Conservation (phyloP, 768 basidiomycete genomes). For the Pleurotus citrinopileatus region DNA sequence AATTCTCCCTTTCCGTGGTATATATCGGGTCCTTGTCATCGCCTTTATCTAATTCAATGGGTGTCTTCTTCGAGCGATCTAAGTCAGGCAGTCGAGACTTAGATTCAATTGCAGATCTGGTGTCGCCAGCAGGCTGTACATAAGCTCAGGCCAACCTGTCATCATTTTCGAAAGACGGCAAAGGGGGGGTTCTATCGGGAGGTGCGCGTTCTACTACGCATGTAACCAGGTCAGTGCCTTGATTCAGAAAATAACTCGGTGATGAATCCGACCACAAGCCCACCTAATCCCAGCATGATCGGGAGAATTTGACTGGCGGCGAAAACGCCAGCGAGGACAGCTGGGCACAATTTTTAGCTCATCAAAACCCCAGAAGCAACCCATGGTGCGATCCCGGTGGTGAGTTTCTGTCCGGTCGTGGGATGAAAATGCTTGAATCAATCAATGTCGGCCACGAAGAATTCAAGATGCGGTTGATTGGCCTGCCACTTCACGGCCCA, state of each 20-base stretch:
- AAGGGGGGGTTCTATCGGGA: slow-evolving; percentile 5
- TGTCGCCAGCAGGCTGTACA: slow-evolving; percentile 1
- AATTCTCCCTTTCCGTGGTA: slow-evolving; percentile 13
- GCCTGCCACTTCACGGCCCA: background rate
- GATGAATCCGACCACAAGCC: background rate
- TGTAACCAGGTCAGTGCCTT: slow-evolving; percentile 4
- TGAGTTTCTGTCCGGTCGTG: background rate
- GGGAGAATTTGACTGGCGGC: background rate
- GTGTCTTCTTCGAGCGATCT: slow-evolving; percentile 6
- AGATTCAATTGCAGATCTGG: slow-evolving; percentile 6
- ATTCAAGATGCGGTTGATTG: background rate
- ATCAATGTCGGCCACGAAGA: background rate
- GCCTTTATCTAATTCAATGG: slow-evolving; percentile 1
- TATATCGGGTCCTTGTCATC: slow-evolving; percentile 6
- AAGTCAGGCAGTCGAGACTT: slow-evolving; percentile 10
- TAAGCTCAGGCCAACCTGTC: slow-evolving; percentile 2
- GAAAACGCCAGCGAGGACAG: background rate
- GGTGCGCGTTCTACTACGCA: background rate
- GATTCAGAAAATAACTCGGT: slow-evolving; percentile 1
- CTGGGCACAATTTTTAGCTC: slow-evolving; percentile 6
- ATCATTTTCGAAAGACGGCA: slow-evolving; percentile 4
- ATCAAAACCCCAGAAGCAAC: background rate
- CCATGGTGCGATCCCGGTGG: background rate
- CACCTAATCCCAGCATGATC: slow-evolving; percentile 1
- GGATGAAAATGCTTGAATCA: background rate